Evolutionary conservation across 1,284 basidiomycete genomes (phyloP), one percentile per base, ranked within the genome.

Genomic region (Bothia castanella): DNA sequence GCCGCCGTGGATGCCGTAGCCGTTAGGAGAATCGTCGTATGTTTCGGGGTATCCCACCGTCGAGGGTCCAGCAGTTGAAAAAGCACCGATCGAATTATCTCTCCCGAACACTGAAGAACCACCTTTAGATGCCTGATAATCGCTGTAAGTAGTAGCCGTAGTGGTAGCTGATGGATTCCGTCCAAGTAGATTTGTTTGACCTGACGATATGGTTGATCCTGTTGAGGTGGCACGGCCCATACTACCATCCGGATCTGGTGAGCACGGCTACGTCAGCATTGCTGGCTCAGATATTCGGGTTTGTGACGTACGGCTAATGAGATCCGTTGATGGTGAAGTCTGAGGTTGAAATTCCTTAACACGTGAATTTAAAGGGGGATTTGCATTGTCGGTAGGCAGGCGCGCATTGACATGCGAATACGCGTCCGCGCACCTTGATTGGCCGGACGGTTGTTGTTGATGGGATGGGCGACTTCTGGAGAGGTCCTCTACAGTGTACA

Each of bases 121-220:
- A 42, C n/a, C 44, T 45, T 60, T 61, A 13, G 54, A 43, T 14
- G 32, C 2, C 19, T 57, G 55, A 32, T 56, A 49, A n/a, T 62
- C 59, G 17, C 51, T 58, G 31, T 58, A 58, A 27, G 57, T 48
- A 6, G 69, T 64, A 2, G 64, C 49, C 2, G 67, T 42, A 14
- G 64, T 68, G 11, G 67, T 56, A 16, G 59, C 49, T 11, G 69
- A 67, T 19, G 39, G 30, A 43, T 69, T 60, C 20, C 64, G 55
- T 32, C 48, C 56, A 21, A 67, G 53, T 13, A 55, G 38, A 37
- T 60, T 58, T 7, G 69, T 59, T 41, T 52, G 63, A 29, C 56
- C 54, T 12, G 69, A 69, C 4, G 67, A 69, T n/a, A 54, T 45
- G 2, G 69, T 66, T 14, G 68, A 69, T 14, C 59, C 64, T 27